These are phyloP conservation scores for Aspergillus campestris DNA, from an alignment of 495 filamentous ascomycete species.

Conservation along the genomic window DNA sequence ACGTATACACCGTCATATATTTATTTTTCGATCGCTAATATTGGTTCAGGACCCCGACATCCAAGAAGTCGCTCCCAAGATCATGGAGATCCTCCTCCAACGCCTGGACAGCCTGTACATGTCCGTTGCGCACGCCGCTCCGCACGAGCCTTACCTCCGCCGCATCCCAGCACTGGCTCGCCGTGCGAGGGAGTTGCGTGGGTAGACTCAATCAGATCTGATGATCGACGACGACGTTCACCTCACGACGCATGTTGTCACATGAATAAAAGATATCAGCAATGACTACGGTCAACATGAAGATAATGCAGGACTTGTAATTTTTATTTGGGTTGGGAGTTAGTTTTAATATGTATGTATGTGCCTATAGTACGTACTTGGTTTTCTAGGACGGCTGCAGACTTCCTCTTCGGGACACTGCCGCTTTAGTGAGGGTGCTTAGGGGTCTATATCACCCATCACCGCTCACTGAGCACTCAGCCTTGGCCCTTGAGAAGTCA, in stretches of 20 bases:
- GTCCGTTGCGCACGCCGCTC: conserved; percentile 50
- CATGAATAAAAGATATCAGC: no score
- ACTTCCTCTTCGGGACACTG: not conserved
- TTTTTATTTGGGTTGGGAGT: no score
- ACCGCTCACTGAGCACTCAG: not conserved
- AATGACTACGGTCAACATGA: no score
- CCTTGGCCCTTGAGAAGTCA: not conserved
- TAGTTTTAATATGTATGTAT: no score
- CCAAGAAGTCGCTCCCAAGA: conserved; percentile 50
- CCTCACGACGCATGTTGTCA: no score
- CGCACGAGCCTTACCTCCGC: conserved; percentile 55
- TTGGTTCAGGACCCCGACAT: conserved; percentile 60
- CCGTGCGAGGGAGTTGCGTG: conserved; percentile 44
- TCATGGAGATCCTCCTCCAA: conserved; percentile 64
- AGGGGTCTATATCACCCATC: not conserved
- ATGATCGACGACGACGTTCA: no score
- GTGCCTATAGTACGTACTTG: not conserved
- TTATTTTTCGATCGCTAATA: not conserved
- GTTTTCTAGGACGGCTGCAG: not conserved
- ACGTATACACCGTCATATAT: conserved; percentile 8
- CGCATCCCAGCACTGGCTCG: conserved; percentile 49
- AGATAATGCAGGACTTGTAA: no score
- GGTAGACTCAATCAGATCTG: conserved; percentile 1
- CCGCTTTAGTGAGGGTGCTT: not conserved
- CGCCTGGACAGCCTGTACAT: conserved; percentile 66